phyloP scores from a whole-genome alignment of 257 asterid species.

The Solanum pennellii region DNA sequence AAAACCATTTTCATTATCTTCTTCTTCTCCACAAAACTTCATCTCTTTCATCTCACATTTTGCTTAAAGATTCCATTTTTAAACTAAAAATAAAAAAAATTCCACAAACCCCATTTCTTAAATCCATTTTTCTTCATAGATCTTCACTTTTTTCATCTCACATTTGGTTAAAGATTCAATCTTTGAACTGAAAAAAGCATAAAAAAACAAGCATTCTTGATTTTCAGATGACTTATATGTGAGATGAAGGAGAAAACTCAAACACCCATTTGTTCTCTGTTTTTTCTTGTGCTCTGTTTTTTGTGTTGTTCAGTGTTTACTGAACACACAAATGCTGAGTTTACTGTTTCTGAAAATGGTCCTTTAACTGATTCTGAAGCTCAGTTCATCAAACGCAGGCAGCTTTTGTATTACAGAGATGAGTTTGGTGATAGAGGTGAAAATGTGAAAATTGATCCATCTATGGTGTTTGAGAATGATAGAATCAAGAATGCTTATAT shows the following conservation, averaged over 20 bases:
- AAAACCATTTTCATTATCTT: not conserved
- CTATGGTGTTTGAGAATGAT: slow-evolving; percentile 52
- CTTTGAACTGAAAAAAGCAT: not conserved
- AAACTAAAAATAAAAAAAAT: not conserved
- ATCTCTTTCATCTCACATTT: slow-evolving; percentile 6
- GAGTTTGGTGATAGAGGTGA: slow-evolving; percentile 75
- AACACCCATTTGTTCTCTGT: slow-evolving; percentile 2
- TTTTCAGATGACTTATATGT: slow-evolving; percentile 57
- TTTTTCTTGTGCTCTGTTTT: slow-evolving; percentile 4
- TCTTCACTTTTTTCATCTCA: not conserved
- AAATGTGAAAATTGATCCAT: slow-evolving; percentile 52
- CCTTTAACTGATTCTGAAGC: slow-evolving; percentile 49
- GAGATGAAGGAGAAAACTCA: slow-evolving; percentile 54
- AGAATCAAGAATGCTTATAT: slow-evolving; percentile 61
- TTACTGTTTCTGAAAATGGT: slow-evolving; percentile 25
- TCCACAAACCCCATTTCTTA: no score
- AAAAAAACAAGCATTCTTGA: not conserved
- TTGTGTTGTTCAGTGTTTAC: slow-evolving; percentile 3
- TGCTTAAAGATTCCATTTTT: not conserved
- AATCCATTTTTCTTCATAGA: no score
- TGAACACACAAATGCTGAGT: slow-evolving; percentile 3
- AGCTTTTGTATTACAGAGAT: slow-evolving; percentile 65
- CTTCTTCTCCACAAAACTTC: not conserved
- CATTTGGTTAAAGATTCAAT: slow-evolving; percentile 2
- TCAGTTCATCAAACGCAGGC: slow-evolving; percentile 44